Evolutionary conservation across 495 filamentous ascomycete species (phyloP), one percentile per base, ranked within the genome.

Genomic region (Aspergillus cavernicola): DNA sequence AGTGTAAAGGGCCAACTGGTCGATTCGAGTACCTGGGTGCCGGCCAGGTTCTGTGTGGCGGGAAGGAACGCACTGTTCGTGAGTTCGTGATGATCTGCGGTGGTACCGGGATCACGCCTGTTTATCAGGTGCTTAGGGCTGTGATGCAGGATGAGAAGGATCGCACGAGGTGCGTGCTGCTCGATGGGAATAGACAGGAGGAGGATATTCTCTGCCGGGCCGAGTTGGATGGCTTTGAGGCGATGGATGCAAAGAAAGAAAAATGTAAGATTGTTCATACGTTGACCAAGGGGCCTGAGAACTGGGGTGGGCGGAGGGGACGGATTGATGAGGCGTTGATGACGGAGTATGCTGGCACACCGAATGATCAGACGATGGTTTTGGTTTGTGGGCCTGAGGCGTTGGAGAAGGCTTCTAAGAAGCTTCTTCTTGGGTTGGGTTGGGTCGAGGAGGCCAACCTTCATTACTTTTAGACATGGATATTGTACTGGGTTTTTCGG

Each of bases 1-100:
- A 96, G 22, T 88, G 95, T 75, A 96, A 96, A 70, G 92, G 92
- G 0, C 92, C 92, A 0, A 87, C 90, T 1, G 92, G 92, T 5
- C 87, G 90, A 62, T 92, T 97, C 49, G 81, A 87, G 60, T 97
- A 97, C 58, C 68, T 84, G 0, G 86, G 87, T 2, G 65, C 73
- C 1, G 90, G 92, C 0, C 57, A 68, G 8, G 87, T 90, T 53
- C 58, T 74, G 0, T 69, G 96, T 31, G 79, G 81, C 32, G 83
- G 81, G 3, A 74, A 71, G 29, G 68, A 79, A 54, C 67, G 87
- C 12, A 67, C 56, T 2, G 82, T 96, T 1, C 77, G 77, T 35
- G 78, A 75, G 20, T 91, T 97, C 67, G 74, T 84, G 57, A 96
- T 97, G 92, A 87, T 97, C 43, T 93, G 88, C 55, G 92, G 80